Conservation (phyloP, 768 basidiomycete genomes). For the Xerocomus spinulosus region DNA sequence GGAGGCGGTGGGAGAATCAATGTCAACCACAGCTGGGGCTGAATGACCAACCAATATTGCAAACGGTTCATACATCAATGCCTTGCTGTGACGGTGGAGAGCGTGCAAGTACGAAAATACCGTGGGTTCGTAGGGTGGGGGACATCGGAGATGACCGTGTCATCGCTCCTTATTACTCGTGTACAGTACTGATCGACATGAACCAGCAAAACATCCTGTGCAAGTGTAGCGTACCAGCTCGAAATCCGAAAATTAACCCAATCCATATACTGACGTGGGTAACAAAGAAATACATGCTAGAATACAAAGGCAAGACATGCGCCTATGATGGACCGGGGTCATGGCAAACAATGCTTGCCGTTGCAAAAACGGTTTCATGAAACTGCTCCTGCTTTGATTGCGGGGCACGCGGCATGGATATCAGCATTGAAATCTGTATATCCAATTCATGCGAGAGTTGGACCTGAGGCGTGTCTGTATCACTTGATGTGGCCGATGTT, state of each 20-base stretch:
- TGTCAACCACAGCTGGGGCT: too few relatives aligned
- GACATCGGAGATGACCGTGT: background rate
- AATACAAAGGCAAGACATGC: constrained; percentile 1
- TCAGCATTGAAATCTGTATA: constrained; percentile 26
- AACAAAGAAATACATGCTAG: constrained; percentile 11
- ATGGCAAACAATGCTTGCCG: constrained; percentile 16
- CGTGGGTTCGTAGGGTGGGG: background rate
- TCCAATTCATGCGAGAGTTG: constrained; percentile 17
- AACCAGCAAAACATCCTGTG: background rate
- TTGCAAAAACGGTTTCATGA: constrained; percentile 28
- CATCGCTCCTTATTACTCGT: background rate
- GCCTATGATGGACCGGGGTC: constrained; percentile 11
- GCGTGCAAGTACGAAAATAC: background rate
- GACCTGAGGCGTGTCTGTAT: background rate
- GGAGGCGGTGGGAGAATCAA: too few relatives aligned
- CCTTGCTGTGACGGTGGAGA: background rate
- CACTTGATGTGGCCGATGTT: background rate
- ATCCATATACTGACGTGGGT: constrained; percentile 4
- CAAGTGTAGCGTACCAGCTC: background rate
- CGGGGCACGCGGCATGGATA: constrained; percentile 25
- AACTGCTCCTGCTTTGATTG: background rate
- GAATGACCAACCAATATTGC: too few relatives aligned
- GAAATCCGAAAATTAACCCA: constrained; percentile 1
- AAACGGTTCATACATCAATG: background rate
- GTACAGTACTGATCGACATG: background rate